Evolutionary conservation across 2,329 filamentous ascomycete genomes (phyloP), one percentile per base, ranked within the genome.

Genomic region (Aspergillus vadensis): DNA sequence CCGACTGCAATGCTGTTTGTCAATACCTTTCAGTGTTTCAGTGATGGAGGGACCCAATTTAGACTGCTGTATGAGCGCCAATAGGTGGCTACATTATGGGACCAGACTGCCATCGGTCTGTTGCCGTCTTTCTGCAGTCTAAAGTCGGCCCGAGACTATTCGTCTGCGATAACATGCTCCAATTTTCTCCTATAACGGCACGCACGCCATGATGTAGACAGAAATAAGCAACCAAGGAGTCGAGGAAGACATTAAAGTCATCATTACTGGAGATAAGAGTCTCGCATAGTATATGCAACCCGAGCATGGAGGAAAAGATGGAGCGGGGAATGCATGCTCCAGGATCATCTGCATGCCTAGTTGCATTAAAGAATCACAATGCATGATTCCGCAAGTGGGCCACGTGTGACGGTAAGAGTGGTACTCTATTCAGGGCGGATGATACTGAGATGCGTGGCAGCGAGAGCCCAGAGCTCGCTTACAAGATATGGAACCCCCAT

Each of bases 381-480:
- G 66, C 66, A 43, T 67, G 57, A 4, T 52, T 69, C 47, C 68
- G 66, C 6, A 83, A 72, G 44, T 80, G 78, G 1, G 68, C 69
- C 38, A 74, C 64, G 59, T 75, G 61, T 61, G 69, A 57, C 63
- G 52, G 48, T 70, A 70, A 61, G 69, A 44, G 25, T 57, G 43
- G 56, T 61, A 66, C 76, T 80, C 76, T 80, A 64, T 77, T 81
- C 58, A 72, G 70, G 39, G 72, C 67, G n/a, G 4, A 74, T 61
- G 5, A 70, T 72, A 57, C 74, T 75, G 8, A 79, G 65, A 58
- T 83, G 79, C 3, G 79, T 69, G 5, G 81, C 80, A 4, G 79
- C 72, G 47, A 81, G 64, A 38, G 80, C 81, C 9, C 83, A 74
- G 4, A 82, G 56, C 63, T 82, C 74, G 57, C 83, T 79, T 63